Percentiles rank a stretch among this genome's conserved stretches.
Conservation (phyloP, 768 basidiomycete species). For the Phaeotremella skinneri region DNA sequence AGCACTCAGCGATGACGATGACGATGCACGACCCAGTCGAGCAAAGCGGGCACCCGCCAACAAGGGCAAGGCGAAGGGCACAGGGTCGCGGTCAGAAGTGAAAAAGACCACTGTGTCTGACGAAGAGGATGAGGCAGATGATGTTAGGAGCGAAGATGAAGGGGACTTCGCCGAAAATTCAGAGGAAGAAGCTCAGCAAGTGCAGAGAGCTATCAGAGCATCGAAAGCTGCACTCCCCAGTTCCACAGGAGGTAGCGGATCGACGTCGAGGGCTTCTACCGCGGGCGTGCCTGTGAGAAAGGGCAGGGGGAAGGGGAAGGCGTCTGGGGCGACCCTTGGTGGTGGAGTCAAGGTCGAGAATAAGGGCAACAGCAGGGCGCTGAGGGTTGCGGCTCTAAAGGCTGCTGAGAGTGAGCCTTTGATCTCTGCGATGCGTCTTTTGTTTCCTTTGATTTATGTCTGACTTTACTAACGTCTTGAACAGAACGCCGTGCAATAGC, state of each 20-base stretch:
- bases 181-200: slow-evolving; percentile 38
- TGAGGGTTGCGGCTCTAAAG: slow-evolving; percentile 12
- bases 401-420: slow-evolving; percentile 26
- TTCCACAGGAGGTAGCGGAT: slow-evolving; percentile 5
- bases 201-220: slow-evolving; percentile 27
- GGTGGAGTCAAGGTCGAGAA: slow-evolving; percentile 9
- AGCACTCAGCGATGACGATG: slow-evolving; percentile 8
- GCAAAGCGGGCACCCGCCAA: background rate
- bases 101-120: slow-evolving; percentile 11
- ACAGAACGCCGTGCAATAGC: background rate
- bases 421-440: too few relatives aligned
- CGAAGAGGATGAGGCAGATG: slow-evolving; percentile 20
- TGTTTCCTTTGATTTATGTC: background rate
- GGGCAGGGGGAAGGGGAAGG: background rate
- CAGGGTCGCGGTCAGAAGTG: background rate
- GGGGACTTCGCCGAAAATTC: slow-evolving; percentile 42
- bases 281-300: slow-evolving; percentile 1
- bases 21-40: background rate
- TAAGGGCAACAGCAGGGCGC: background rate
- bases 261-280: slow-evolving; percentile 7
- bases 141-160: slow-evolving; percentile 15
- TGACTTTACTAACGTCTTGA: too few relatives aligned
- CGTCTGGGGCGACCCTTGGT: background rate
- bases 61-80: slow-evolving; percentile 25
- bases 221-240: slow-evolving; percentile 9